phyloP scores from a whole-genome alignment of 2,329 filamentous ascomycete species.

The Apiospora koreana region DNA sequence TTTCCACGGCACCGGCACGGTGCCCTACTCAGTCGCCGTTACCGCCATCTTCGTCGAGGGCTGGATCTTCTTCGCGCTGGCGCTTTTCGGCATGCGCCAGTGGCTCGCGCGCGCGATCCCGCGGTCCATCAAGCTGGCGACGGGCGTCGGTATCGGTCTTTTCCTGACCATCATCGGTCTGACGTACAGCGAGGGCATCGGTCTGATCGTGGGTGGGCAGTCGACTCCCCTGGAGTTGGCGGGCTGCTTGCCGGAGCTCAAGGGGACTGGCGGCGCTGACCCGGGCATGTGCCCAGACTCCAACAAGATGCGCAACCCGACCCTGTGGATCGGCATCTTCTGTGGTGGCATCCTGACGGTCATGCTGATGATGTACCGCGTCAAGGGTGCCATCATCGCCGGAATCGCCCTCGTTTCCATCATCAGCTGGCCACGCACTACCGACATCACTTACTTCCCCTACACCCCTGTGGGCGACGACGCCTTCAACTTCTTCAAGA shows the following conservation, averaged over 20 bases:
- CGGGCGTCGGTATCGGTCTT: conserved; percentile 81
- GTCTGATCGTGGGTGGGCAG: conserved; percentile 68
- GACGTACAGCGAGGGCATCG: conserved; percentile 82
- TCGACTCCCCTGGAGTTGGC: conserved; percentile 74
- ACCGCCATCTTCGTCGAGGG: conserved; percentile 90
- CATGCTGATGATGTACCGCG: conserved; percentile 79
- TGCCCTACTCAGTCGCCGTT: conserved; percentile 75
- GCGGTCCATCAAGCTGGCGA: conserved; percentile 82
- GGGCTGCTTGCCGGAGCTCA: conserved; percentile 56
- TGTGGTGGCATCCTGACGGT: conserved; percentile 80
- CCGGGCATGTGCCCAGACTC: conserved; percentile 61
- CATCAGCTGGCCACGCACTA: conserved; percentile 83
- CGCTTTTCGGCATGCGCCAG: conserved; percentile 78
- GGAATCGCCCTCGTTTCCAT: conserved; percentile 84
- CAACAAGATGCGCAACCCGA: conserved; percentile 78
- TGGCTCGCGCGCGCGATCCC: conserved; percentile 87
- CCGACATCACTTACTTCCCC: conserved; percentile 79
- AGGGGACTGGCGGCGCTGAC: conserved; percentile 28
- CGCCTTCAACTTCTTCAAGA: conserved; percentile 82
- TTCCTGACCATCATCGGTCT: conserved; percentile 77
- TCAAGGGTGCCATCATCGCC: conserved; percentile 83
- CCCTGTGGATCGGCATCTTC: conserved; percentile 89
- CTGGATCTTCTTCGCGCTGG: conserved; percentile 79
- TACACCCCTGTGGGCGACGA: conserved; percentile 68
- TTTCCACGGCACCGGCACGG: conserved; percentile 69